These are phyloP conservation scores for Panus rudis DNA, from an alignment of 768 basidiomycete genomes.

Conservation along the genomic window DNA sequence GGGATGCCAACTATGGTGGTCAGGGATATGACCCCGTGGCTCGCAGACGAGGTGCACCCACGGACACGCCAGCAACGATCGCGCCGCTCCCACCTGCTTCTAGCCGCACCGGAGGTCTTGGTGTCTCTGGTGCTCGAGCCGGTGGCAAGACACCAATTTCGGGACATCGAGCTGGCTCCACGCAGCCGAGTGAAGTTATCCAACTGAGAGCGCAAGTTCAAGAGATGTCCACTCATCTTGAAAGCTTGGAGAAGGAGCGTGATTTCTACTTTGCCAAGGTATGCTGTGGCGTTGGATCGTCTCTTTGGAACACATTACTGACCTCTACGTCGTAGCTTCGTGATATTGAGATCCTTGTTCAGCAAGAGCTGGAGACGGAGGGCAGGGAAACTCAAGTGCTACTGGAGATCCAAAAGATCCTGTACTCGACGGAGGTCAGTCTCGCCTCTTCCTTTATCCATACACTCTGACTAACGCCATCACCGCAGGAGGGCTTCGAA, in stretches of 20 bases:
- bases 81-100: conserved; percentile 49
- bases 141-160: conserved; percentile 70
- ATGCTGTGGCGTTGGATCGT: conserved; percentile 13
- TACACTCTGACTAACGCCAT: conserved; percentile 7
- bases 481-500: conserved; percentile 80
- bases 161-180: conserved; percentile 60
- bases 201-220: conserved; percentile 71
- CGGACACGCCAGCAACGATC: conserved; percentile 74
- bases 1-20: conserved; percentile 89
- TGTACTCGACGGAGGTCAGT: conserved; percentile 91
- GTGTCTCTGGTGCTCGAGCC: conserved; percentile 33
- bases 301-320: not conserved
- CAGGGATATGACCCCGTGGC: conserved; percentile 81
- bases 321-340: conserved; percentile 57
- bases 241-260: conserved; percentile 92
- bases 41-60: conserved; percentile 69
- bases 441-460: not conserved
- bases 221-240: conserved; percentile 76
- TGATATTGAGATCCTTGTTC: conserved; percentile 92
- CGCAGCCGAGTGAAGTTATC: conserved; percentile 62
- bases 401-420: conserved; percentile 80
- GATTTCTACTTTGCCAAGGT: conserved; percentile 99
- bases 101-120: conserved; percentile 25
- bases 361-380: conserved; percentile 59
- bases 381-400: conserved; percentile 57